These are phyloP conservation scores for Hypoxylon intermedium DNA, from an alignment of 495 filamentous ascomycete species.

Conservation along the genomic window DNA sequence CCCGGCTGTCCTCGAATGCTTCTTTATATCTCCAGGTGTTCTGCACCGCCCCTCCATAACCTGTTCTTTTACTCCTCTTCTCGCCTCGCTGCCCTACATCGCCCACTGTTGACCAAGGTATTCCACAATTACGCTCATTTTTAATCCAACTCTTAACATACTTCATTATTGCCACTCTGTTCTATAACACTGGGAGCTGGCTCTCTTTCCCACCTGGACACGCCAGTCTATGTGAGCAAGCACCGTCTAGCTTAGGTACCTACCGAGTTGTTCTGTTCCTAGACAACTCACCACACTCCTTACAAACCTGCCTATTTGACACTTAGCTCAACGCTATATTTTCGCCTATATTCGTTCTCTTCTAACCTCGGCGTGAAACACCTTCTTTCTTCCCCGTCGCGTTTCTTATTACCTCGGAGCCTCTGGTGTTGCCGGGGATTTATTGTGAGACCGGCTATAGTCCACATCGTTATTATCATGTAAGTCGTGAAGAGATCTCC, in stretches of 20 bases:
- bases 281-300: conserved; percentile 55
- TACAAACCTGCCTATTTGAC: conserved; percentile 29
- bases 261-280: conserved; percentile 49
- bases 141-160: conserved; percentile 35
- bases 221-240: conserved; percentile 48
- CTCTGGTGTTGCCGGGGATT: conserved; percentile 27
- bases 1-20: conserved; percentile 46
- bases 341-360: conserved; percentile 41
- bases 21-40: conserved; percentile 58
- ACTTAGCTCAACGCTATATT: conserved; percentile 22
- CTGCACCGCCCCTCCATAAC: conserved; percentile 53
- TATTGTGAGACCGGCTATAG: conserved; percentile 38
- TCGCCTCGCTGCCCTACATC: conserved; percentile 43
- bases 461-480: conserved; percentile 45
- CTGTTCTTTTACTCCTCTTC: conserved; percentile 41
- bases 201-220: conserved; percentile 54
- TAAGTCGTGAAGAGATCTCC: conserved; percentile 47
- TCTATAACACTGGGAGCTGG: conserved; percentile 62
- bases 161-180: conserved; percentile 53
- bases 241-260: conserved; percentile 41
- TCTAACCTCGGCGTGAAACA: conserved; percentile 13
- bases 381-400: conserved; percentile 19
- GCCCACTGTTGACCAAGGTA: conserved; percentile 48
- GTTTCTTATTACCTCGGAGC: conserved; percentile 15
- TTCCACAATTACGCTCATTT: conserved; percentile 50